Evolutionary conservation across 257 asterid genomes (phyloP).

Genomic region (Thymus quinquecostatus): DNA sequence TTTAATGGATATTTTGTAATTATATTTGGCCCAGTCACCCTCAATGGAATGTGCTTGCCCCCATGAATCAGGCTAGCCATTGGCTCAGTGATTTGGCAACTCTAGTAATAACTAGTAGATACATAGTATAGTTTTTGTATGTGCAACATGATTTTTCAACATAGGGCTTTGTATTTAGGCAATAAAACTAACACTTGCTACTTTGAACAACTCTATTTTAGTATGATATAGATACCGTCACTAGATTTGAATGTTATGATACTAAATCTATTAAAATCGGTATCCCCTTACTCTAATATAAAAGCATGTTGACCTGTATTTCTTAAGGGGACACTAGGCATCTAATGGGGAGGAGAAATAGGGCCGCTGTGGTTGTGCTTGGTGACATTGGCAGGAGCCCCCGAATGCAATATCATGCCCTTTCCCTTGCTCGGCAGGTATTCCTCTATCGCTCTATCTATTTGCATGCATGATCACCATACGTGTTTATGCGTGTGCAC

Average conservation of each 20-base stretch:
- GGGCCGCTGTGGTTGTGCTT: constrained; percentile 92
- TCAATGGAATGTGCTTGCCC: too few species aligned
- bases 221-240: too few species aligned
- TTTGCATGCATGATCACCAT: not conserved
- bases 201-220: too few species aligned
- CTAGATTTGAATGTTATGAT: not conserved
- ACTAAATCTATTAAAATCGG: not conserved
- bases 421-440: constrained; percentile 94
- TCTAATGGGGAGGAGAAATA: constrained; percentile 59
- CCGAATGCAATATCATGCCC: constrained; percentile 96
- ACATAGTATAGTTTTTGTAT: too few species aligned
- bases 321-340: constrained; percentile 25
- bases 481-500: not conserved
- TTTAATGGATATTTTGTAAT: too few species aligned
- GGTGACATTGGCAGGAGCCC: constrained; percentile 99
- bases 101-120: too few species aligned
- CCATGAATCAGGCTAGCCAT: too few species aligned
- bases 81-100: too few species aligned
- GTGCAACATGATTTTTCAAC: too few species aligned
- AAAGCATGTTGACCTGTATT: not conserved
- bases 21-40: too few species aligned
- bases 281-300: not conserved
- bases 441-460: constrained; percentile 10
- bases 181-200: too few species aligned
- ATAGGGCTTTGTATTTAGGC: too few species aligned